phyloP scores from a whole-genome alignment of 257 asterid species.

The Orobanche coerulescens region DNA sequence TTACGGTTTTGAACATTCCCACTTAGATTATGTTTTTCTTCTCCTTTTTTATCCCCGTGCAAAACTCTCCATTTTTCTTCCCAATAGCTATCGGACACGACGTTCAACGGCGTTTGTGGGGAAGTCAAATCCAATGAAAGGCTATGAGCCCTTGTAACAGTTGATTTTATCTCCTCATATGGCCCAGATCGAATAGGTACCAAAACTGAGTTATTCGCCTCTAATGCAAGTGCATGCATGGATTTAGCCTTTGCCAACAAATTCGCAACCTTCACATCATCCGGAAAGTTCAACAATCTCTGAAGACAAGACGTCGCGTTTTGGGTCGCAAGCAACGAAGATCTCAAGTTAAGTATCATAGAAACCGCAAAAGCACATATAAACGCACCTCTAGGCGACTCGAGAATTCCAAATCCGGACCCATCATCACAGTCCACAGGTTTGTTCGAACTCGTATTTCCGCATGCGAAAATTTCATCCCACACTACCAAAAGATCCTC shows the following conservation, averaged over 20 bases:
- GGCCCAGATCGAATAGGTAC: conserved; percentile 25
- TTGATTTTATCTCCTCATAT: conserved; percentile 28
- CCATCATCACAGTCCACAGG: conserved; percentile 20
- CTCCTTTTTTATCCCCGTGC: conserved; percentile 46
- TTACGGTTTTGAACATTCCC: conserved; percentile 29
- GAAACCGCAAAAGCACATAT: conserved; percentile 72
- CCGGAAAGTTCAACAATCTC: conserved; percentile 63
- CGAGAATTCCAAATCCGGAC: conserved; percentile 37
- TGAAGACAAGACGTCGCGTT: conserved; percentile 66
- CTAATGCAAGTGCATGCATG: conserved; percentile 47
- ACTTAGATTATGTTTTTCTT: conserved; percentile 24
- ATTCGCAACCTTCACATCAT: conserved; percentile 43
- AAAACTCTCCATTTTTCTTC: conserved; percentile 79
- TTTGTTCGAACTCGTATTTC: conserved; percentile 28
- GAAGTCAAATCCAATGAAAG: conserved; percentile 46
- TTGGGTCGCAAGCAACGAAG: conserved; percentile 74
- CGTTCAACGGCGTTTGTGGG: conserved; percentile 42
- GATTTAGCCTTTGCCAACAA: conserved; percentile 58
- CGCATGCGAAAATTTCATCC: conserved; percentile 66
- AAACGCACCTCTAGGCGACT: conserved; percentile 73
- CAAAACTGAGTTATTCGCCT: conserved; percentile 40
- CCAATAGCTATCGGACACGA: conserved; percentile 66
- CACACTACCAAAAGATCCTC: conserved; percentile 60
- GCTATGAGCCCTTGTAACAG: conserved; percentile 41
- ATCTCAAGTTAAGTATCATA: conserved; percentile 65